phyloP scores from a whole-genome alignment of 2,329 filamentous ascomycete species.

The Monilinia fructigena region DNA sequence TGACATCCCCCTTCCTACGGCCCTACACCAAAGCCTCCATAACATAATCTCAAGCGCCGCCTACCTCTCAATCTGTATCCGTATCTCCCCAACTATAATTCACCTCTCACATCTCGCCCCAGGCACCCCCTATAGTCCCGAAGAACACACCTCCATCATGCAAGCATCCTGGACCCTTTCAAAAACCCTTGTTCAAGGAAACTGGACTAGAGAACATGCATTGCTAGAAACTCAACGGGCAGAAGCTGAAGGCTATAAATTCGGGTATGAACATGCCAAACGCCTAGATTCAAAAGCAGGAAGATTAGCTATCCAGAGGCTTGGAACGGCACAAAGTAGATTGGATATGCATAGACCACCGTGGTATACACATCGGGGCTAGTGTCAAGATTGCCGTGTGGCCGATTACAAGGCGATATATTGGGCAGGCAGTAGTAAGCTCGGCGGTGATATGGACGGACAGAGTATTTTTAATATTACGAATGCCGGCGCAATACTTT shows the following conservation, averaged over 20 bases:
- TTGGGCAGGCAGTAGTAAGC: conserved; percentile 27
- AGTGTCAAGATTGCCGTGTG: conserved; percentile 30
- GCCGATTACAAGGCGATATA: conserved; percentile 32
- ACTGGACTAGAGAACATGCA: not conserved
- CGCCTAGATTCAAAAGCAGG: conserved; percentile 6
- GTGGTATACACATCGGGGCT: conserved; percentile 20
- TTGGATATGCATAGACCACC: conserved; percentile 8
- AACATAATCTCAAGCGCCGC: conserved; percentile 34
- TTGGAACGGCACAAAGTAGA: not conserved
- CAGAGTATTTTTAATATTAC: conserved; percentile 27
- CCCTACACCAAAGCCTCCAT: conserved; percentile 34
- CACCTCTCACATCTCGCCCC: conserved; percentile 28
- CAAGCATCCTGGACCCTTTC: conserved; percentile 20
- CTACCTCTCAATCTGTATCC: conserved; percentile 33
- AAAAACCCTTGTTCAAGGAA: conserved; percentile 23
- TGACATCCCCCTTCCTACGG: conserved; percentile 18
- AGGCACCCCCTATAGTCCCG: conserved; percentile 26
- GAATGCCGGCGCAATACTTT: conserved; percentile 28
- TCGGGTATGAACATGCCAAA: not conserved
- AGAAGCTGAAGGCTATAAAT: not conserved
- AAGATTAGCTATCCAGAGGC: not conserved
- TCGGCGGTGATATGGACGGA: conserved; percentile 24
- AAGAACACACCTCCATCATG: conserved; percentile 29
- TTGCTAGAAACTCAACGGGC: conserved; percentile 1
- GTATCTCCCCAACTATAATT: conserved; percentile 35